phyloP scores from a whole-genome alignment of 2,329 filamentous ascomycete genomes.

The Harringtonia lauricola region DNA sequence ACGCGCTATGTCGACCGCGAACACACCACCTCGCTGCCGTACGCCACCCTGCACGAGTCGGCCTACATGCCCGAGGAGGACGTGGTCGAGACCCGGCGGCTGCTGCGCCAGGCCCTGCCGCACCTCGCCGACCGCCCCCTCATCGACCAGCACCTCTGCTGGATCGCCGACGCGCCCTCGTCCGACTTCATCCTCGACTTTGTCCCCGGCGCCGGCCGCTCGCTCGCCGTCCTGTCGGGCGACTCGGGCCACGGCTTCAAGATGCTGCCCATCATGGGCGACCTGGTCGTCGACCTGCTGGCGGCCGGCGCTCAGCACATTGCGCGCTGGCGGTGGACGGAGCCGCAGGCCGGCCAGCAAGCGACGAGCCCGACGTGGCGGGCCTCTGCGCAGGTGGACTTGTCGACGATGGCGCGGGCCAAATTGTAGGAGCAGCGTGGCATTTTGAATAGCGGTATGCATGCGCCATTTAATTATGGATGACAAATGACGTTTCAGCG shows the following conservation, averaged over 20 bases:
- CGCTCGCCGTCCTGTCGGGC: slow-evolving; percentile 37
- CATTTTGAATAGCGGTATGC: too few species aligned
- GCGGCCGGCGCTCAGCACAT: slow-evolving; percentile 30
- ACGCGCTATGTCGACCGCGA: slow-evolving; percentile 19
- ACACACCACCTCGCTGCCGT: slow-evolving; percentile 18
- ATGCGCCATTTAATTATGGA: too few species aligned
- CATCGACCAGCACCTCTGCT: slow-evolving; percentile 44
- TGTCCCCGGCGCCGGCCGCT: slow-evolving; percentile 35
- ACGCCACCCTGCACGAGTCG: slow-evolving; percentile 21
- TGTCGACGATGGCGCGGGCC: too few species aligned
- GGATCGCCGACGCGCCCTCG: slow-evolving; percentile 50
- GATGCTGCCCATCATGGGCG: slow-evolving; percentile 47
- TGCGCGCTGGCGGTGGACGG: slow-evolving; percentile 41
- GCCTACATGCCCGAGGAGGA: slow-evolving; percentile 42
- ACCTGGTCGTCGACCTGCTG: slow-evolving; percentile 39
- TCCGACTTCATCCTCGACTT: slow-evolving; percentile 51
- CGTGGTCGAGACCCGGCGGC: slow-evolving; percentile 35
- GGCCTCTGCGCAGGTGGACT: too few species aligned
- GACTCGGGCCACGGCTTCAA: slow-evolving; percentile 54
- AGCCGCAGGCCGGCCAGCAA: too few species aligned
- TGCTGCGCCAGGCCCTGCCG: slow-evolving; percentile 41
- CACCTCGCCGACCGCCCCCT: slow-evolving; percentile 41
- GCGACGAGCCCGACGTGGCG: too few species aligned
- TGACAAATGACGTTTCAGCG: too few species aligned
- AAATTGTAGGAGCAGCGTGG: too few species aligned